Base-by-base conservation (phyloP, 768 basidiomycete species). In the Exidia glandulosa region DNA sequence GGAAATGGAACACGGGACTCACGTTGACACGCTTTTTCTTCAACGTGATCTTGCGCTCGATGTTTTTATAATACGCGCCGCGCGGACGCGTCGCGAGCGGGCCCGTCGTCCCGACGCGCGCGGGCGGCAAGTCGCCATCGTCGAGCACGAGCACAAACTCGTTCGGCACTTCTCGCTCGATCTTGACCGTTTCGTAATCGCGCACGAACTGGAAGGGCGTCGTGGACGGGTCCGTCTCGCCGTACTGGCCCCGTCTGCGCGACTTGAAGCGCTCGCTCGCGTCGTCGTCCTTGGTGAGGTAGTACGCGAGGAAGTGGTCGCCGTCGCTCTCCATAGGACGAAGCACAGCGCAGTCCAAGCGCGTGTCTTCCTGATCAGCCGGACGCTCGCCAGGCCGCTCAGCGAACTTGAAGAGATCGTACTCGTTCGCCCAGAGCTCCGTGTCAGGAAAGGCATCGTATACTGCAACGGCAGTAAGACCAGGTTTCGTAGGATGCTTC, bases 261-360 rank as follows among this genome's bases (percentile, higher is more conserved):
- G 64, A 58, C 9, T 89, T 90, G 74, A 89, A 85, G 62, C 76
- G 71, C 19, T 81, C 59, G 1, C 89, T 88, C 9, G 82, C 77
- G 14, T 83, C 84, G 68, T 92, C 89, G 32, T 87, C 84, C 66
- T 81, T 78, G 2, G 90, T 86, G 31, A 92, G 81, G 63, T 91
- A 91, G 67, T 89, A 92, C 12, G 89, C 84, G 59, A 93, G 73
- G 81, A 92, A 92, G 50, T 90, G 88, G 67, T 92, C 90, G 27
- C 90, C 87, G 55, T 92, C 90, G 2, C 87, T 85, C 68, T 88
- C 87, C 87, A 90, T 90, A 1, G 90, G 90, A 30, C 90, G 82
- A 58, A 93, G 74, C 61, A 92, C 87, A 23, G 90, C 90, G 68
- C 90, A 91, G 67, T 92, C 89, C 60, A 92, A 66, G 30, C 90